A percentile compares a stretch with the other conserved stretches of the same genome.
phyloP scores from a whole-genome alignment of 2,329 filamentous ascomycete species.

The Penicillium sp. region DNA sequence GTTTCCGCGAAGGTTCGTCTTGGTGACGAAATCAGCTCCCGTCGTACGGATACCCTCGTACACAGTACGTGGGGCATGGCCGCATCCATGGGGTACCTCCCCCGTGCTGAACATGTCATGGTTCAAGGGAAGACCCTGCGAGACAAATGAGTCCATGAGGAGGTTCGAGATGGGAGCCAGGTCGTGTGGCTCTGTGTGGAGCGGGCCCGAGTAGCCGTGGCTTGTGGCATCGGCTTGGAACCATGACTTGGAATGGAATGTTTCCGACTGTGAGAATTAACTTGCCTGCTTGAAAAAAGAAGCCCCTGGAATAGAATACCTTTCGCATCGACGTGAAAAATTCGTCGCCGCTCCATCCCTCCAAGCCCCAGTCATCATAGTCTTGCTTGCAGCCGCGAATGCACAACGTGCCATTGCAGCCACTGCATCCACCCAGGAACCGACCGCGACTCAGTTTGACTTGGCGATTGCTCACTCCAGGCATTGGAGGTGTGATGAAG shows the following conservation, averaged over 20 bases:
- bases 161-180: constrained; percentile 58
- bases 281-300: not conserved
- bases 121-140: constrained; percentile 54
- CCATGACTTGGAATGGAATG: constrained; percentile 58
- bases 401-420: constrained; percentile 47
- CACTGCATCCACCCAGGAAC: constrained; percentile 45
- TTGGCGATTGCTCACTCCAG: constrained; percentile 40
- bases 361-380: constrained; percentile 55
- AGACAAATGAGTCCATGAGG: constrained; percentile 55
- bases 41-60: constrained; percentile 54
- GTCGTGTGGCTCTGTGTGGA: constrained; percentile 58
- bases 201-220: constrained; percentile 53
- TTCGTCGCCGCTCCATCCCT: constrained; percentile 57
- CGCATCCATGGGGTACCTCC: constrained; percentile 54
- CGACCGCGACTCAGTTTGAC: constrained; percentile 46
- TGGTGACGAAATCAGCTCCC: constrained; percentile 53
- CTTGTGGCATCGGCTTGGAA: constrained; percentile 49
- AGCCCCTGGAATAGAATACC: constrained; percentile 34
- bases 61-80: constrained; percentile 55
- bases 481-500: constrained; percentile 41
- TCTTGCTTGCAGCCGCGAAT: constrained; percentile 46
- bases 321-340: constrained; percentile 58
- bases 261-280: constrained; percentile 47
- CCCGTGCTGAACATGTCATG: constrained; percentile 60
- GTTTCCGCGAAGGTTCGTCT: constrained; percentile 45